Evolutionary conservation across 2,329 filamentous ascomycete genomes (phyloP), one percentile per base, ranked within the genome.

Genomic region (Xylaria sp.): DNA sequence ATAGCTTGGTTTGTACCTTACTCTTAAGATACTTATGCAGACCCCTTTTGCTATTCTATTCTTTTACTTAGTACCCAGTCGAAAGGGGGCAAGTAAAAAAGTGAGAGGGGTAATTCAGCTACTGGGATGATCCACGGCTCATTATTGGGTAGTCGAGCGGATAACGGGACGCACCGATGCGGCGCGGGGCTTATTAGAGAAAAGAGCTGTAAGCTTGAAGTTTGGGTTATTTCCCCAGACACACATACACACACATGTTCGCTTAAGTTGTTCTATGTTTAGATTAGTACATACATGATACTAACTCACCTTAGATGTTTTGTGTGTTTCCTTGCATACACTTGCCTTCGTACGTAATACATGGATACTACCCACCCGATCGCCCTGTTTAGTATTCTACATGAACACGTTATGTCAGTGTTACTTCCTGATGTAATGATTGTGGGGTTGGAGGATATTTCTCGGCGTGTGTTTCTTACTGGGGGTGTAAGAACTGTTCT

Each of bases 111-210:
- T 25, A 51, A 25, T 55, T 65, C 56, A 64, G 60, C 61, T 64
- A 28, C 55, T 52, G 44, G n/a, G 41, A 28, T 58, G 46, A 66
- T 66, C 44, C 28, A 52, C 51, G 20, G n/a, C 46, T 28, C 5
- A 32, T 50, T 13, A 59, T 66, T 28, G 46, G 41, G 23, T 12
- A 6, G 8, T n/a, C 56, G n/a, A 13, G 12, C 5, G 8, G 34
- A 51, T 52, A n/a, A 37, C 64, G 64, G 68, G 34, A 67, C 55
- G 67, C 64, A 64, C 59, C 63, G 68, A 60, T 60, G 55, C 39
- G 59, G 68, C 68, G 39, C 64, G 37, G 56, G 55, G 48, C 46
- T 51, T 63, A 44, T 54, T 7, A 44, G 10, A 48, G 32, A 25
- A 25, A 12, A 23, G 34, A 28, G 34, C 10, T 39, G 20, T 44